Conservation (phyloP, 2,329 filamentous ascomycete species). For the Whalleya microplaca region DNA sequence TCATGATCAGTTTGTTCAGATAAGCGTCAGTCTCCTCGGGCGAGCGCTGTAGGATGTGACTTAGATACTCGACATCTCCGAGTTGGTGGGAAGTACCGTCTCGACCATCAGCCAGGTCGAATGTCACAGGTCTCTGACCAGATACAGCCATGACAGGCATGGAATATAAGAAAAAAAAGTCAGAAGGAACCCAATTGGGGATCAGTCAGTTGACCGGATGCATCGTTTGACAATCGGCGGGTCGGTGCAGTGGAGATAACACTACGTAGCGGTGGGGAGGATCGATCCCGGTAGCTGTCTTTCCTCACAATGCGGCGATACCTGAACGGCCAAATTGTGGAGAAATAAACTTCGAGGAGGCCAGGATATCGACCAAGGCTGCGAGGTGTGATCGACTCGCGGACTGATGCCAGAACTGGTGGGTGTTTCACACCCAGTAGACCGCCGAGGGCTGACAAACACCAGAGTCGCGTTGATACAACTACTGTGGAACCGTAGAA, state of each 20-base stretch:
- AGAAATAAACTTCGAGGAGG: slow-evolving; percentile 20
- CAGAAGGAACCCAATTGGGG: slow-evolving; percentile 19
- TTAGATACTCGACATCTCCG: slow-evolving; percentile 33
- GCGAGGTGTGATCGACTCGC: slow-evolving; percentile 18
- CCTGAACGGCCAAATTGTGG: slow-evolving; percentile 29
- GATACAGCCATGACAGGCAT: slow-evolving; percentile 29
- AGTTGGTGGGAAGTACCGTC: slow-evolving; percentile 33
- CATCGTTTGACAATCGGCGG: slow-evolving; percentile 32
- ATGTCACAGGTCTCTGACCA: slow-evolving; percentile 24
- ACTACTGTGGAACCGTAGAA: background rate
- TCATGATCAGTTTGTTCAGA: slow-evolving; percentile 38
- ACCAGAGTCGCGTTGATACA: slow-evolving; percentile 1
- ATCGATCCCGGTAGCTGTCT: too few species aligned
- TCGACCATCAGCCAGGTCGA: slow-evolving; percentile 17
- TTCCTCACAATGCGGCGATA: slow-evolving; percentile 25
- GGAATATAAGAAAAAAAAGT: slow-evolving; percentile 12
- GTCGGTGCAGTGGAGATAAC: slow-evolving; percentile 19
- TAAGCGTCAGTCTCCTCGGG: slow-evolving; percentile 28
- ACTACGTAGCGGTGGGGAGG: slow-evolving; percentile 14
- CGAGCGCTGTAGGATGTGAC: slow-evolving; percentile 33
- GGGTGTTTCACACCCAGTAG: background rate
- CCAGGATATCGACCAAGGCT: slow-evolving; percentile 8
- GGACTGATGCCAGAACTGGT: slow-evolving; percentile 7
- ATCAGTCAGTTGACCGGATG: slow-evolving; percentile 21
- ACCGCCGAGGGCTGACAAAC: slow-evolving; percentile 7